phyloP scores from a whole-genome alignment of 228 moss, liverwort and hornwort species.

The Sphagnum magellanicum region DNA sequence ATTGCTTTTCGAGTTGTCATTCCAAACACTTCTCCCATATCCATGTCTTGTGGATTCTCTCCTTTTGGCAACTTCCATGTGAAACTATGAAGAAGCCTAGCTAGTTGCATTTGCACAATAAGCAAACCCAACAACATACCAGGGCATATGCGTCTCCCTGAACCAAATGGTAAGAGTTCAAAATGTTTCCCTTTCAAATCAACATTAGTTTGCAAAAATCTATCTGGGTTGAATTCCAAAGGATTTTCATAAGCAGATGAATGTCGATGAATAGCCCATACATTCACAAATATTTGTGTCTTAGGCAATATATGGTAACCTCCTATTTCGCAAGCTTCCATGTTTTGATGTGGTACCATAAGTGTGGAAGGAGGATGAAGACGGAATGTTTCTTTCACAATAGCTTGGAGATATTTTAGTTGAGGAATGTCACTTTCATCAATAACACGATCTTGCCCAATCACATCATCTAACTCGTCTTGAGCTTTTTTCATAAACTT shows the following conservation, averaged over 20 bases:
- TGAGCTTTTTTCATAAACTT: slow-evolving; percentile 10
- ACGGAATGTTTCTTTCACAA: slow-evolving; percentile 47
- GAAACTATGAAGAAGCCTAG: slow-evolving; percentile 39
- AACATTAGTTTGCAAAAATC: slow-evolving; percentile 29
- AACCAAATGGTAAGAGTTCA: slow-evolving; percentile 51
- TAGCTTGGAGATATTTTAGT: slow-evolving; percentile 28
- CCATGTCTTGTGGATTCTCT: slow-evolving; percentile 21
- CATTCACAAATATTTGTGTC: slow-evolving; percentile 41
- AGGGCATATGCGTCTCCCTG: slow-evolving; percentile 48
- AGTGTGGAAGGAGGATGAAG: slow-evolving; percentile 36
- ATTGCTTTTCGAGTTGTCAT: slow-evolving; percentile 16
- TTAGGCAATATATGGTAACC: slow-evolving; percentile 30
- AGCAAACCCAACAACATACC: slow-evolving; percentile 21
- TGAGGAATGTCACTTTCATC: slow-evolving; percentile 24
- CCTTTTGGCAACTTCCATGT: slow-evolving; percentile 42
- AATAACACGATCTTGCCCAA: slow-evolving; percentile 29
- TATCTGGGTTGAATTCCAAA: slow-evolving; percentile 39
- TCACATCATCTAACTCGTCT: slow-evolving; percentile 24
- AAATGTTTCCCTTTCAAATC: slow-evolving; percentile 35
- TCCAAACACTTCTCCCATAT: slow-evolving; percentile 23
- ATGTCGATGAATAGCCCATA: slow-evolving; percentile 42
- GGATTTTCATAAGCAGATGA: slow-evolving; percentile 31
- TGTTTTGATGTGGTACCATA: slow-evolving; percentile 31
- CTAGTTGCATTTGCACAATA: slow-evolving; percentile 30
- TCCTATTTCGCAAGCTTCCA: slow-evolving; percentile 20